Evolutionary conservation across 805 yeast genomes (phyloP).

Genomic region (Sugiyamaella marilandica): DNA sequence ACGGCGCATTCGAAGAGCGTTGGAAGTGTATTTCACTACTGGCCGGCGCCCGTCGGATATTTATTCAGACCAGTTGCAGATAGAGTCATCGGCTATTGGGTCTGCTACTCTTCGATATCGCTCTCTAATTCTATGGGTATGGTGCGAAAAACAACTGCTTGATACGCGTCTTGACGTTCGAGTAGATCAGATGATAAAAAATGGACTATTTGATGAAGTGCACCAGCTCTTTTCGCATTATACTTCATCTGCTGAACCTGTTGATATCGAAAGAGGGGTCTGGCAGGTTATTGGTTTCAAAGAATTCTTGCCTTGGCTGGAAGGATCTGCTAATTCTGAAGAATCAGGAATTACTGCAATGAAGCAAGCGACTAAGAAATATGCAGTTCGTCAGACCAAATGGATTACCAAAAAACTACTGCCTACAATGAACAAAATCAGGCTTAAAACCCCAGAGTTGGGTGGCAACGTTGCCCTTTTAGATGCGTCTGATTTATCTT

Average conservation of each 20-base stretch:
- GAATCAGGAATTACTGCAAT: slow-evolving; percentile 57
- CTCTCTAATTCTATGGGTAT: slow-evolving; percentile 72
- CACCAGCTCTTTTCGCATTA: slow-evolving; percentile 47
- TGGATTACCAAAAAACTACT: slow-evolving; percentile 78
- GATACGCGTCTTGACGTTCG: slow-evolving; percentile 64
- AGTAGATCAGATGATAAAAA: slow-evolving; percentile 75
- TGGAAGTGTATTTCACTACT: slow-evolving; percentile 70
- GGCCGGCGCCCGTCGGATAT: slow-evolving; percentile 65
- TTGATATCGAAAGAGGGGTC: slow-evolving; percentile 66
- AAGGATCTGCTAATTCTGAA: slow-evolving; percentile 30
- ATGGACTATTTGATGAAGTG: slow-evolving; percentile 70
- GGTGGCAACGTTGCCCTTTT: slow-evolving; percentile 65
- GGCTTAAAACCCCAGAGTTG: slow-evolving; percentile 42
- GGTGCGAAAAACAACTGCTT: slow-evolving; percentile 54
- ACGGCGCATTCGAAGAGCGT: slow-evolving; percentile 69
- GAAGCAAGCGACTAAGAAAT: slow-evolving; percentile 80
- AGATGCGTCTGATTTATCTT: slow-evolving; percentile 66
- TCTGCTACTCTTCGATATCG: slow-evolving; percentile 23
- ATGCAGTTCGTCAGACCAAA: slow-evolving; percentile 82
- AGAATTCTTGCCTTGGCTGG: slow-evolving; percentile 27
- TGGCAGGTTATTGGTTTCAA: slow-evolving; percentile 96
- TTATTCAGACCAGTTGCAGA: slow-evolving; percentile 52
- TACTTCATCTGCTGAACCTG: slow-evolving; percentile 28
- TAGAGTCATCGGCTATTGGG: not conserved
- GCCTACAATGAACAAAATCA: slow-evolving; percentile 51